Conservation (phyloP, 345 rosid genomes). For the Bruguiera gymnorhiza region DNA sequence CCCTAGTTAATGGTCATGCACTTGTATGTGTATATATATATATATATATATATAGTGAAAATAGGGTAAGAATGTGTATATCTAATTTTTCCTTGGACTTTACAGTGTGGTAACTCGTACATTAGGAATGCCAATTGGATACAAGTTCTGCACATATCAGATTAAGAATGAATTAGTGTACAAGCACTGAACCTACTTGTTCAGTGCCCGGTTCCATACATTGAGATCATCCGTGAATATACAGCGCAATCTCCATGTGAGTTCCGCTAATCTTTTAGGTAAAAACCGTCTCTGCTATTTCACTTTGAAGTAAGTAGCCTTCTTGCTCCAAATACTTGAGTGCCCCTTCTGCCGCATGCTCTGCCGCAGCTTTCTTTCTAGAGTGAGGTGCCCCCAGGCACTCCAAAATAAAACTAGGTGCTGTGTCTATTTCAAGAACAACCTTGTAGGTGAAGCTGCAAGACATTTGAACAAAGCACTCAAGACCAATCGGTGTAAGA, state of each 20-base stretch:
- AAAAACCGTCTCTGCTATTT: not conserved
- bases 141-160: too few species aligned
- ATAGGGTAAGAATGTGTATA: too few species aligned
- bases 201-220: too few species aligned
- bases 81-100: too few species aligned
- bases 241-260: not conserved
- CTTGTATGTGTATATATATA: too few species aligned
- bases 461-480: not conserved
- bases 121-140: too few species aligned
- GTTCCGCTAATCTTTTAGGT: not conserved
- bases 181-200: too few species aligned
- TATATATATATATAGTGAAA: too few species aligned
- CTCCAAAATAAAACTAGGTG: constrained; percentile 41
- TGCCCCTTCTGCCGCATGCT: constrained; percentile 77
- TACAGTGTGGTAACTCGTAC: too few species aligned
- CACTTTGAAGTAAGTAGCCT: constrained; percentile 35
- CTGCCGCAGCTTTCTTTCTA: constrained; percentile 80
- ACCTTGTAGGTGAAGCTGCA: constrained; percentile 72
- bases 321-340: constrained; percentile 58
- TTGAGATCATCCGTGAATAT: not conserved
- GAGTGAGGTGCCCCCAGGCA: constrained; percentile 46
- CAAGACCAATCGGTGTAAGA: not conserved
- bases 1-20: too few species aligned
- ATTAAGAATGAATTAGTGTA: too few species aligned
- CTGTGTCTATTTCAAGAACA: constrained; percentile 51